Evolutionary conservation across 371 early-diverging fungal genomes (phyloP).

Genomic region (Mortierella sp.): DNA sequence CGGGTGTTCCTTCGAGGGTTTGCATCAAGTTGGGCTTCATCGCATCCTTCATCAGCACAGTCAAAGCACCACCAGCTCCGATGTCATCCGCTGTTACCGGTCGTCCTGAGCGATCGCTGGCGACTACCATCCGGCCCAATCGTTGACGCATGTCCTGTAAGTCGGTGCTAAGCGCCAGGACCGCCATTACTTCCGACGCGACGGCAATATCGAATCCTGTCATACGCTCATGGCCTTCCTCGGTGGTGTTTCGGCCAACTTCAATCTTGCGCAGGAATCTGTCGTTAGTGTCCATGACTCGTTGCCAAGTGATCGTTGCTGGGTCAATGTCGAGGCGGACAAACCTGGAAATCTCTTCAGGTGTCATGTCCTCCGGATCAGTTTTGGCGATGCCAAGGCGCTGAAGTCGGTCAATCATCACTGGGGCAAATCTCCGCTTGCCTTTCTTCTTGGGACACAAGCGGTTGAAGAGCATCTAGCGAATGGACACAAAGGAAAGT

Average conservation of each 20-base stretch:
- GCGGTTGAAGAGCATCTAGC: conserved; percentile 86
- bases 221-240: conserved; percentile 84
- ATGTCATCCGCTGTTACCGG: conserved; percentile 96
- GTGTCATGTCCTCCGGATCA: conserved; percentile 79
- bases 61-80: conserved; percentile 94
- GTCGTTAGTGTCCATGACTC: conserved; percentile 96
- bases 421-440: conserved; percentile 78
- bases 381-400: conserved; percentile 87
- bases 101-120: conserved; percentile 79
- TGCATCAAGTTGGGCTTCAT: conserved; percentile 98
- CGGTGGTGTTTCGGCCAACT: conserved; percentile 88
- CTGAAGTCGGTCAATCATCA: conserved; percentile 86
- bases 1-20: conserved; percentile 96
- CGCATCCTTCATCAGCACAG: conserved; percentile 97
- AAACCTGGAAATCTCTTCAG: conserved; percentile 81
- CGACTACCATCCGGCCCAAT: conserved; percentile 95
- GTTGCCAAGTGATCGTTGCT: conserved; percentile 93
- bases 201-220: conserved; percentile 98
- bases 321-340: conserved; percentile 94
- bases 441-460: conserved; percentile 92
- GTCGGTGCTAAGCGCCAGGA: conserved; percentile 90
- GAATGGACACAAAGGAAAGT: not conserved
- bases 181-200: conserved; percentile 98
- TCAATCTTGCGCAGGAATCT: conserved; percentile 92
- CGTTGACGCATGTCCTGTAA: conserved; percentile 92